Base-by-base conservation (phyloP, 1,284 basidiomycete species). In the Meira nashicola region DNA sequence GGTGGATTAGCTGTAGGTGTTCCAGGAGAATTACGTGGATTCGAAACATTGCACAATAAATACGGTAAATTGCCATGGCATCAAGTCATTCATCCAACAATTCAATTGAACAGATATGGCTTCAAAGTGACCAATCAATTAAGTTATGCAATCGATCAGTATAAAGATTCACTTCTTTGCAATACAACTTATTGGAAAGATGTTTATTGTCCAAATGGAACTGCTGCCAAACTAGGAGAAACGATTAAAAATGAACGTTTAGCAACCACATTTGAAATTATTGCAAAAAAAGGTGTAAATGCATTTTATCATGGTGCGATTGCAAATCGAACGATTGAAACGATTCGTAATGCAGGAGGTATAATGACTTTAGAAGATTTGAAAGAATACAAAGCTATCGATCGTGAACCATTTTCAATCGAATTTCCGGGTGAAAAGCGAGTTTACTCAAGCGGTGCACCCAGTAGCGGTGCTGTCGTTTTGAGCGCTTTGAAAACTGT, bases 21-120 rank as follows among this genome's bases (percentile, higher is more conserved):
- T 12, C 78, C 78, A 1, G 78, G 78, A 21, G 78, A 79, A 62
- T 61, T 77, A 40, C 65, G 74, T 19, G 78, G 75, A 0, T 79
- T 68, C 64, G 73, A 78, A 63, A 64, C 59, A 23, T 62, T 79
- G 5, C 77, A 79, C 48, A 54, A 61, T 23, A 58, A 64, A 51
- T 70, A 76, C 52, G 78, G 78, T n/a, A 67, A 66, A 41, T 64
- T 79, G n/a, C 60, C 68, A 3, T 79, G 78, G 78, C 25, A 57
- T 1, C 43, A 63, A 17, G 58, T 79, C 15, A 67, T 79, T 28
- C 47, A 66, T 51, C 77, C 77, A 5, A 71, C 75, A 28, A 69
- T 78, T 51, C 44, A 58, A 44, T 61, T 79, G 33, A 73, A 76
- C 41, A 50, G 68, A 9, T 54, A 65, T 19, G 78, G 78, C 1